phyloP scores from a whole-genome alignment of 75 land plant genomes.

The Adiantum capillusveneris region DNA sequence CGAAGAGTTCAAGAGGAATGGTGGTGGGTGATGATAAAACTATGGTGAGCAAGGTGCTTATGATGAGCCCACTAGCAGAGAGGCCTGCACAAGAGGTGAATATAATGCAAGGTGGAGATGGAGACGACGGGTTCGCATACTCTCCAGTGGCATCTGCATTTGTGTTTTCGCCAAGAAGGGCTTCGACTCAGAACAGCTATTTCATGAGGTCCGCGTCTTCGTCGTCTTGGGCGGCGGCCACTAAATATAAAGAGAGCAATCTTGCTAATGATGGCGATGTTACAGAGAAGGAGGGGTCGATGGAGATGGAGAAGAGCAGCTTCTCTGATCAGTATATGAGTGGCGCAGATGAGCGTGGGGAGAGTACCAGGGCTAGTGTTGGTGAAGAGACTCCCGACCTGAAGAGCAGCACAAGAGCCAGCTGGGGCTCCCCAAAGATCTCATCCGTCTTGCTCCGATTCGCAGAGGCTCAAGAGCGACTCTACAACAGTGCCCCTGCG shows the following conservation, averaged over 20 bases:
- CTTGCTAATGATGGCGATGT: too few species aligned
- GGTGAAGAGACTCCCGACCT: background rate
- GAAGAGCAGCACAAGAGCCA: background rate
- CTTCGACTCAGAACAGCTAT: background rate
- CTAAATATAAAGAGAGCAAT: too few species aligned
- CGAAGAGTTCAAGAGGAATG: too few species aligned
- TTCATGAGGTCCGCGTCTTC: background rate
- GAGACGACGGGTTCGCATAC: background rate
- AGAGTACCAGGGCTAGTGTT: too few species aligned
- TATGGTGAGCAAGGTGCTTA: background rate
- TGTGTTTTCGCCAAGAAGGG: background rate
- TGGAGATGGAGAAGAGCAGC: too few species aligned
- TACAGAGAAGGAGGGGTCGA: too few species aligned
- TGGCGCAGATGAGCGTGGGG: too few species aligned
- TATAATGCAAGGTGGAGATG: background rate
- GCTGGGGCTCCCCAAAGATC: background rate
- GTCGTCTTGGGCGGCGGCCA: background rate
- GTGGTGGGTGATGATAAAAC: background rate
- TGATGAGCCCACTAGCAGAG: background rate
- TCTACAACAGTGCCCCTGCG: background rate
- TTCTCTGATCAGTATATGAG: too few species aligned
- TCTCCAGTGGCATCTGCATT: constrained; percentile 3
- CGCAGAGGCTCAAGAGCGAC: constrained; percentile 1
- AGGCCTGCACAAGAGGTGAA: background rate
- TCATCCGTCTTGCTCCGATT: constrained; percentile 3